Percentiles rank a stretch among this genome's conserved stretches.
Evolutionary conservation across 805 yeast genomes (phyloP).

Genomic region (Metschnikowia lochheadii): DNA sequence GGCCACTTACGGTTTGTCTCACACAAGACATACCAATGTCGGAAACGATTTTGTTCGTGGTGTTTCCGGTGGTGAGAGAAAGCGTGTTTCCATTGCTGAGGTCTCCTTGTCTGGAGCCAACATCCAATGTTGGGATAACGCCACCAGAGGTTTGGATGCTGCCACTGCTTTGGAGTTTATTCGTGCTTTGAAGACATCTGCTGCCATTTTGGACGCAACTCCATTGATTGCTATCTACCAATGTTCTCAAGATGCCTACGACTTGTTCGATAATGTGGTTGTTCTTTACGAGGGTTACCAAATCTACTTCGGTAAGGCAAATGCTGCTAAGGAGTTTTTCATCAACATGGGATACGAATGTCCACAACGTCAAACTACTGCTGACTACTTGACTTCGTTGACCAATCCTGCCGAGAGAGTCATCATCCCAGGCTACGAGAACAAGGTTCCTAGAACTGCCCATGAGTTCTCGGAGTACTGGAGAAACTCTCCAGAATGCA

Average conservation of each 20-base stretch:
- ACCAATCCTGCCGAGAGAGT: slow-evolving; percentile 64
- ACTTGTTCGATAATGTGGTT: slow-evolving; percentile 57
- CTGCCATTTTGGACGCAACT: slow-evolving; percentile 49
- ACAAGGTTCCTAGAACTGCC: slow-evolving; percentile 51
- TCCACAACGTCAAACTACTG: slow-evolving; percentile 61
- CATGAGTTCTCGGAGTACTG: slow-evolving; percentile 58
- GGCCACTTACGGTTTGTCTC: slow-evolving; percentile 50
- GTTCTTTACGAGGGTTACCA: slow-evolving; percentile 60
- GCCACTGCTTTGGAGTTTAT: slow-evolving; percentile 67
- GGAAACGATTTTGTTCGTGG: slow-evolving; percentile 66
- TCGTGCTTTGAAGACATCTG: slow-evolving; percentile 55
- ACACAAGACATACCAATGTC: slow-evolving; percentile 54
- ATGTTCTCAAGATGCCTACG: slow-evolving; percentile 62
- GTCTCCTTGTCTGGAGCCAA: slow-evolving; percentile 49
- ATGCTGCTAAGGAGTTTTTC: slow-evolving; percentile 52
- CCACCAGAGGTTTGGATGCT: slow-evolving; percentile 68
- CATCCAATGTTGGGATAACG: slow-evolving; percentile 61
- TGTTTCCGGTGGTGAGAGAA: slow-evolving; percentile 70
- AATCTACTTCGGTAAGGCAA: slow-evolving; percentile 54
- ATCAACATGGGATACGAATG: slow-evolving; percentile 58
- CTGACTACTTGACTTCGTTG: slow-evolving; percentile 62
- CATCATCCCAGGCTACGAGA: slow-evolving; percentile 44
- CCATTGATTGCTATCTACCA: slow-evolving; percentile 65
- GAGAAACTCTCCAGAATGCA: slow-evolving; percentile 52
- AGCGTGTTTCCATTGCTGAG: slow-evolving; percentile 68